Conservation (phyloP, 495 filamentous ascomycete genomes). For the Aspergillus sclerotioniger region DNA sequence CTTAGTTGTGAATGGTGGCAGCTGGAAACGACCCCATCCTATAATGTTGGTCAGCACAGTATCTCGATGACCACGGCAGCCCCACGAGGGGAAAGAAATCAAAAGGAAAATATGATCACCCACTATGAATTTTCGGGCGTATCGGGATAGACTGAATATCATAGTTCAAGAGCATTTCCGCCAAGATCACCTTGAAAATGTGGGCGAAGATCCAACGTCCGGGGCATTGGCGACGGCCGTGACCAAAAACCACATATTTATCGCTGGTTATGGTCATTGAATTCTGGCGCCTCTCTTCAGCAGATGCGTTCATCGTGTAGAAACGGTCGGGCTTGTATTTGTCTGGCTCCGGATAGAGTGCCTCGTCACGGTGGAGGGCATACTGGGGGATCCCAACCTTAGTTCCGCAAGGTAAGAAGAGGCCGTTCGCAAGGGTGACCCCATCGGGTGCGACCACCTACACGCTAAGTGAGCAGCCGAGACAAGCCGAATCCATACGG, state of each 20-base stretch:
- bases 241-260: conserved; percentile 14
- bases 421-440: conserved; percentile 7
- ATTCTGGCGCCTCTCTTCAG: conserved; percentile 3
- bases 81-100: too few relatives aligned
- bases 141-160: conserved; percentile 9
- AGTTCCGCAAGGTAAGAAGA: conserved; percentile 11
- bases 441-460: conserved; percentile 13
- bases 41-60: background rate
- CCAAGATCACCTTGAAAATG: conserved; percentile 10
- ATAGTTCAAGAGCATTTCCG: conserved; percentile 15
- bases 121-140: conserved; percentile 12
- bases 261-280: conserved; percentile 13
- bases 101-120: background rate
- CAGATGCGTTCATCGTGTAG: background rate
- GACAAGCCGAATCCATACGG: background rate
- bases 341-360: conserved; percentile 10
- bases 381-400: conserved; percentile 15
- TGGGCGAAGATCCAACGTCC: conserved; percentile 19
- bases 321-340: conserved; percentile 15
- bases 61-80: background rate
- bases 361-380: conserved; percentile 15
- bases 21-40: conserved; percentile 17
- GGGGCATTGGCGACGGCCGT: conserved; percentile 15
- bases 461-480: background rate
- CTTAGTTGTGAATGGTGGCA: conserved; percentile 11